Conservation (phyloP, 768 basidiomycete genomes). For the Brasilioporus rufonigricans region DNA sequence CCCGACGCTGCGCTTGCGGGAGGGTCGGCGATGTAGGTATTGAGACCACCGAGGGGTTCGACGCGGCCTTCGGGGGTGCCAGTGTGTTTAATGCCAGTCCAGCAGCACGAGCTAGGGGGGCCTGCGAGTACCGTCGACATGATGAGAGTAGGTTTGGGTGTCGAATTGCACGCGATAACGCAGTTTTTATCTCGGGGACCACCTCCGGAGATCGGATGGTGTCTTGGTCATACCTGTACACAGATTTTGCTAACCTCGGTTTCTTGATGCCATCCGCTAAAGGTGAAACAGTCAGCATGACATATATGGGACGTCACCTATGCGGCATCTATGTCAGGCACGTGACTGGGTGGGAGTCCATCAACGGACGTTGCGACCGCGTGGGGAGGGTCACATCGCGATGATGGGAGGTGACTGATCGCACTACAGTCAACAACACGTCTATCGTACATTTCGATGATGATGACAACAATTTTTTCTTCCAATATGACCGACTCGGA, state of each 20-base stretch:
- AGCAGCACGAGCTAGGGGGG: constrained; percentile 45
- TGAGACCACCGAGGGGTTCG: constrained; percentile 43
- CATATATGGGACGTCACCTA: not conserved
- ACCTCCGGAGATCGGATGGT: not conserved
- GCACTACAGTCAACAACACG: not conserved
- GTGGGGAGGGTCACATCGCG: not conserved
- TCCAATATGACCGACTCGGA: not conserved
- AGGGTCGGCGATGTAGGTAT: constrained; percentile 56
- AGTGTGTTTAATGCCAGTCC: constrained; percentile 47
- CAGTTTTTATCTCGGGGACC: not conserved
- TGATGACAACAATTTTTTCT: not conserved
- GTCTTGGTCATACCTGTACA: not conserved
- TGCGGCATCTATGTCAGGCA: too few relatives aligned
- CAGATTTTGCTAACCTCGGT: not conserved
- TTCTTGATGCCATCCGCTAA: not conserved
- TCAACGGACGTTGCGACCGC: not conserved
- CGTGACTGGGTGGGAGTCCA: not conserved
- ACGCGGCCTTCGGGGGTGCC: constrained; percentile 46
- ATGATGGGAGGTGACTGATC: not conserved
- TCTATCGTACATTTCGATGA: constrained; percentile 13
- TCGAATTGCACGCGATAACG: not conserved
- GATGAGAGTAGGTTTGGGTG: not conserved
- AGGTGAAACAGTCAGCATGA: not conserved
- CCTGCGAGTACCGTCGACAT: constrained; percentile 38
- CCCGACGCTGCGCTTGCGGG: constrained; percentile 16